Base-by-base conservation (phyloP, 768 basidiomycete species). In the Boletus subcaerulescens region DNA sequence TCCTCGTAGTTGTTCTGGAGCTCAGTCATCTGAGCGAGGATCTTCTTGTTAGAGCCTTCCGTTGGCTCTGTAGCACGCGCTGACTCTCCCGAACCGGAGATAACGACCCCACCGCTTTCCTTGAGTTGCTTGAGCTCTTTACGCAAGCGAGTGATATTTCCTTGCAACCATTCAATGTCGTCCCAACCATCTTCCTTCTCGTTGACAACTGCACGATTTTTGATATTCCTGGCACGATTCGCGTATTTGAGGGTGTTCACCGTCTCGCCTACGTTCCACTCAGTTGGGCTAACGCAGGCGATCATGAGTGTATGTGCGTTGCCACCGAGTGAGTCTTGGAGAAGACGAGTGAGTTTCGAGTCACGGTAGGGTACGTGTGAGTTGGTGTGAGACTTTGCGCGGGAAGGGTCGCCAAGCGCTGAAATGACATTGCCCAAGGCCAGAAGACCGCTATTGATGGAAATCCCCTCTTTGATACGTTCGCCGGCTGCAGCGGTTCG, bases 301-400 rank as follows among this genome's bases (percentile, higher is more conserved):
- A 99, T 93, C 97, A 99, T 99, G 62, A 98, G 85, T 12, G 97
- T 98, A 64, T 96, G 91, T 1, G 96, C 89, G 73, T 98, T 99
- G 43, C 97, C 97, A 36, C 97, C 97, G 12, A 99, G 82, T 11
- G 93, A 96, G 70, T 98, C 95, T 86, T 70, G 69, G 33, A 70
- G 63, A 32, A 71, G 69, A 36, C 96, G 89, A 5, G 96, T 98
- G 63, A 98, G 88, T 71, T 98, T 99, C 13, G 95, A 98, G 73
- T 98, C 97, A 47, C 97, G 93, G 71, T 99, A 99, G 12, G 97
- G 97, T 54, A 99, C 80, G 73, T 99, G 93, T 17, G 89, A 85
- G 18, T 86, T 86, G 22, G 89, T 90, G 64, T 91, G 78, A 18
- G 89, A 84, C 70, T 91, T 91, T 36, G 88, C 86, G 49, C 91